Evolutionary conservation across 2,329 filamentous ascomycete species (phyloP).

Genomic region (Zymoseptoria ardabiliae): DNA sequence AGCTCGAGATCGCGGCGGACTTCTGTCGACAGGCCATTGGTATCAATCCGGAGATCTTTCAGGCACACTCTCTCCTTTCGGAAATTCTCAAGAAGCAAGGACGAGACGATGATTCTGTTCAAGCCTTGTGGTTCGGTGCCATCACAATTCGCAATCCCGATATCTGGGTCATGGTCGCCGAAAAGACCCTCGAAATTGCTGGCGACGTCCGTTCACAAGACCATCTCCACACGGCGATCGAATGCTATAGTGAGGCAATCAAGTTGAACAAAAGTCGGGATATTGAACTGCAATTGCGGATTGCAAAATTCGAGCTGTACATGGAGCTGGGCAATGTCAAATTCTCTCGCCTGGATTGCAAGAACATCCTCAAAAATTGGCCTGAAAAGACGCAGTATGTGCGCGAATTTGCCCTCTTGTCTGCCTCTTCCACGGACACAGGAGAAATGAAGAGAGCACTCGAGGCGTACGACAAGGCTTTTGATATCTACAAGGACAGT

Average conservation of each 20-base stretch:
- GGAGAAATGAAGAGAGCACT: slow-evolving; percentile 22
- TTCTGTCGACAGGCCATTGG: slow-evolving; percentile 44
- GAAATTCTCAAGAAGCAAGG: slow-evolving; percentile 51
- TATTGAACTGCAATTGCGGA: slow-evolving; percentile 36
- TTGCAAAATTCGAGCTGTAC: slow-evolving; percentile 51
- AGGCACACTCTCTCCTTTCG: slow-evolving; percentile 53
- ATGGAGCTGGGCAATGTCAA: slow-evolving; percentile 42
- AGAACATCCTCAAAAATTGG: slow-evolving; percentile 46
- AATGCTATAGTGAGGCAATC: slow-evolving; percentile 49
- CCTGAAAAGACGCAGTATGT: slow-evolving; percentile 50
- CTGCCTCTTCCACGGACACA: slow-evolving; percentile 23
- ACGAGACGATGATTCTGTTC: slow-evolving; percentile 49
- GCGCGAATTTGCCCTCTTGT: slow-evolving; percentile 50
- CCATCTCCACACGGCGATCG: slow-evolving; percentile 41
- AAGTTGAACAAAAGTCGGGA: slow-evolving; percentile 39
- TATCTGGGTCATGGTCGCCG: slow-evolving; percentile 52
- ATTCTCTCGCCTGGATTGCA: slow-evolving; percentile 45
- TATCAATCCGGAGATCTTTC: slow-evolving; percentile 56
- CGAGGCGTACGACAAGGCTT: slow-evolving; percentile 44
- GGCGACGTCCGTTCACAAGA: slow-evolving; percentile 31
- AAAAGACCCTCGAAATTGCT: slow-evolving; percentile 45
- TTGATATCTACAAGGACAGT: slow-evolving; percentile 40
- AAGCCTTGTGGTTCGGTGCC: slow-evolving; percentile 51
- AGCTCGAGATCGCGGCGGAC: slow-evolving; percentile 54
- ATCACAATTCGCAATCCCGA: slow-evolving; percentile 49